Evolutionary conservation across 2,329 filamentous ascomycete genomes (phyloP), one percentile per base, ranked within the genome.

Genomic region (Bimuria novae-zelandiae): DNA sequence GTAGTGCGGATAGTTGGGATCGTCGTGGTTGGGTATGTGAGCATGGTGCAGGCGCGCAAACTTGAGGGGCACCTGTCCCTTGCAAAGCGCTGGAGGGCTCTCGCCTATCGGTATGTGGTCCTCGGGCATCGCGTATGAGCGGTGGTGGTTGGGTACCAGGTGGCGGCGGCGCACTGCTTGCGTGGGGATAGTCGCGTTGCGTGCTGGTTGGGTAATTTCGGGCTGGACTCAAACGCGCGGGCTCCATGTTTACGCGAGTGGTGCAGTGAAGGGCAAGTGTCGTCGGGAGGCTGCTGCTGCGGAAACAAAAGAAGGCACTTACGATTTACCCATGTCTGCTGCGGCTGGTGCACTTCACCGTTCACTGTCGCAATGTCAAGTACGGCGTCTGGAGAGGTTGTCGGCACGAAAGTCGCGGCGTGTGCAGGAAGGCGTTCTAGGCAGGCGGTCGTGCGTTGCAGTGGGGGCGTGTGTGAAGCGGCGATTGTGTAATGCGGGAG

Each of bases 251-350:
- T 49, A 23, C 50, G 25, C 53, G 46, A 27, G 50, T 40, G 51
- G 33, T 45, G 43, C 33, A 49, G 61, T 58, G 60, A 56, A 63
- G 40, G 64, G 61, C 41, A 64, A 51, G 59, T 21, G n/a, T 54
- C 17, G 49, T 57, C 59, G 49, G 41, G 56, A 45, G 41, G 49
- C 35, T 32, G 55, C 54, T 49, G 51, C 49, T 43, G 43, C 56
- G 42, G 47, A 60, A 60, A 51, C 53, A 54, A 56, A 51, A 63
- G 36, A 55, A 46, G 41, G 51, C 45, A 73, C 72, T 75, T 71
- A 75, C 72, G 71, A 74, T 74, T 75, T 75, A 62, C 72, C 72
- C 72, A 75, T 75, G 62, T 56, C 60, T 61, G 51, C 44, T 22
- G 43, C 29, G 19, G 32, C 17, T 16, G 43, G n/a, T n/a, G n/a